A percentile compares a stretch with the other conserved stretches of the same genome.
These are phyloP conservation scores for Trichoderma koningiopsis DNA, from an alignment of 2,329 filamentous ascomycete species.

Conservation along the genomic window DNA sequence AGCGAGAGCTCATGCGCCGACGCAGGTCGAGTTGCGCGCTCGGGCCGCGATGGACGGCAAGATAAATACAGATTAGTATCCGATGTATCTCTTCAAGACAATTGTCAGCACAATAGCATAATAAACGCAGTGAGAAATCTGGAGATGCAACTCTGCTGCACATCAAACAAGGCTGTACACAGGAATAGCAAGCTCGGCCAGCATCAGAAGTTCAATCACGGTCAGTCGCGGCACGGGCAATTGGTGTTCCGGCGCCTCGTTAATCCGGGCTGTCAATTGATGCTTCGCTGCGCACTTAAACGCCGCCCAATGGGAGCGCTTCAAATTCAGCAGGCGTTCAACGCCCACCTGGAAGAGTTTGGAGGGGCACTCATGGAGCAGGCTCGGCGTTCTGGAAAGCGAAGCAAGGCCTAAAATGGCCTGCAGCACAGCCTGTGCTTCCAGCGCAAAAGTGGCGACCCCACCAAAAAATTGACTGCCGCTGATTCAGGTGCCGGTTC, in stretches of 20 bases:
- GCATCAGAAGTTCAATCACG: not conserved
- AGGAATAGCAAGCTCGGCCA: not conserved
- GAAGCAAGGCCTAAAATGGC: not conserved
- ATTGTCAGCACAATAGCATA: not conserved
- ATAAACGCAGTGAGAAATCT: not conserved
- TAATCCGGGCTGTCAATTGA: constrained; percentile 30
- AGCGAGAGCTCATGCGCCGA: not conserved
- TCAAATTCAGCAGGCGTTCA: constrained; percentile 7
- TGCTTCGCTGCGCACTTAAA: constrained; percentile 37
- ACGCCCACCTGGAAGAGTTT: not conserved
- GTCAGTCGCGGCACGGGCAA: constrained; percentile 1
- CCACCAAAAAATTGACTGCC: constrained; percentile 28
- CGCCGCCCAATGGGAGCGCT: constrained; percentile 3
- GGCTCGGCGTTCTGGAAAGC: constrained; percentile 3
- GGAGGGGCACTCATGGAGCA: constrained; percentile 9
- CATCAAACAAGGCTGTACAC: constrained; percentile 2
- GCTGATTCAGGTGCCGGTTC: constrained; percentile 25
- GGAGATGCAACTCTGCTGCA: not conserved
- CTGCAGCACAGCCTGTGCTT: constrained; percentile 8
- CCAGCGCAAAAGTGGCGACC: constrained; percentile 20
- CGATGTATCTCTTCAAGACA: not conserved
- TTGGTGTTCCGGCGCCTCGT: constrained; percentile 17
- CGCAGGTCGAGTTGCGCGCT: not conserved
- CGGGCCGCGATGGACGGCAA: not conserved
- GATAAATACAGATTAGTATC: not conserved